Conservation (phyloP, 306 rosid species). For the Prunus mira region DNA sequence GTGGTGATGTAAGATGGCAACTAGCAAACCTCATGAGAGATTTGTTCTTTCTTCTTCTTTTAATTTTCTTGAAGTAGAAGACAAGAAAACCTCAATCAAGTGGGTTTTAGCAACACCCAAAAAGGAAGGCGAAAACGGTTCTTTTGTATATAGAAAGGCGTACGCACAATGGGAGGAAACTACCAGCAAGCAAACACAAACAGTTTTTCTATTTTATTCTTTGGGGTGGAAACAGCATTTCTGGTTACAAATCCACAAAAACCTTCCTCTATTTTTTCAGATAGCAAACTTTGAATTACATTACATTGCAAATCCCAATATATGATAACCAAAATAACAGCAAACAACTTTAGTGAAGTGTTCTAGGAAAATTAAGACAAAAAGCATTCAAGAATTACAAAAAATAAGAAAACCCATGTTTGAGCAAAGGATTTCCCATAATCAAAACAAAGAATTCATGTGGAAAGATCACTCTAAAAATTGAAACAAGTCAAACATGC, state of each 20-base stretch:
- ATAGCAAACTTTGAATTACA: neutral
- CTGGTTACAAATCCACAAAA: neutral
- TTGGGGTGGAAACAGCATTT: neutral
- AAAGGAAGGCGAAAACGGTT: no score
- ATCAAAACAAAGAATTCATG: neutral
- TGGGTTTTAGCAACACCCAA: neutral
- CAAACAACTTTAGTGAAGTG: neutral
- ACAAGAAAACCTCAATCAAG: neutral
- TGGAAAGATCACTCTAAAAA: neutral
- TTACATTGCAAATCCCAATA: conserved; percentile 1
- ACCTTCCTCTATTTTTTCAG: neutral
- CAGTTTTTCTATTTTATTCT: neutral
- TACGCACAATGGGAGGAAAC: neutral
- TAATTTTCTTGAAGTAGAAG: neutral
- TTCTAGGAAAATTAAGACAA: neutral
- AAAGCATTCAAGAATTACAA: neutral
- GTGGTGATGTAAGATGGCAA: neutral
- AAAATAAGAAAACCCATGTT: conserved; percentile 14
- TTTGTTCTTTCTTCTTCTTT: neutral
- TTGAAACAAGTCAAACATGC: neutral
- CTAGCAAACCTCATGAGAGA: neutral
- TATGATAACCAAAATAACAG: neutral
- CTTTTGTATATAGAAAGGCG: neutral
- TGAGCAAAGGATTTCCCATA: conserved; percentile 13
- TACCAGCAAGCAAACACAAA: neutral